These are phyloP conservation scores for Themeda triandra DNA, from an alignment of 176 grass and related monocot genomes.

Conservation along the genomic window DNA sequence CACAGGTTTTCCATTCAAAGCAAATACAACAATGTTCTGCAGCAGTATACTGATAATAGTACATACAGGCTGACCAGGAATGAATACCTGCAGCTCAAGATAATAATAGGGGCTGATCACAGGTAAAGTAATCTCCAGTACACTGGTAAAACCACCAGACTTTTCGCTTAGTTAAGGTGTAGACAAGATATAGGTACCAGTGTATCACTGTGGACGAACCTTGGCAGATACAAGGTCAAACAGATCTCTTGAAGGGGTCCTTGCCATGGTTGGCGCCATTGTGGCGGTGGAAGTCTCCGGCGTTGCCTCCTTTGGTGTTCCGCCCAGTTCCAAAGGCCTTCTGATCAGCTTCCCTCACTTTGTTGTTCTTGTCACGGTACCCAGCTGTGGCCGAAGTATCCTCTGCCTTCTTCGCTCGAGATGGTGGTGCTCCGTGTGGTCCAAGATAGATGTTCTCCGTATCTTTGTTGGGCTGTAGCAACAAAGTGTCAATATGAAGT, in stretches of 20 bases:
- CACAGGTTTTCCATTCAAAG: not conserved
- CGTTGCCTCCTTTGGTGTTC: slow-evolving; percentile 51
- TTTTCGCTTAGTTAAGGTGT: not conserved
- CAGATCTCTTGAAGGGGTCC: slow-evolving; percentile 48
- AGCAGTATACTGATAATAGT: not conserved
- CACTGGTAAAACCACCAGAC: not conserved
- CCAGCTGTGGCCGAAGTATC: slow-evolving; percentile 23
- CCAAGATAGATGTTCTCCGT: slow-evolving; percentile 82
- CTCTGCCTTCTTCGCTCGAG: slow-evolving; percentile 68
- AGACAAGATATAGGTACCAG: not conserved
- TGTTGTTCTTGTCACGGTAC: slow-evolving; percentile 57
- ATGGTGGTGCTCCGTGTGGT: slow-evolving; percentile 77
- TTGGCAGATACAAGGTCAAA: slow-evolving; percentile 34
- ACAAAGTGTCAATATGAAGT: not conserved
- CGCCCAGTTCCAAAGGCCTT: slow-evolving; percentile 43
- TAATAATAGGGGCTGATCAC: not conserved
- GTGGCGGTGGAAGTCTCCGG: slow-evolving; percentile 33
- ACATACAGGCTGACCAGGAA: slow-evolving; percentile 6
- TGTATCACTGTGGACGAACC: slow-evolving; percentile 8
- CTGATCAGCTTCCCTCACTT: slow-evolving; percentile 54
- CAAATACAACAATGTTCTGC: not conserved
- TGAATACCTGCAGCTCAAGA: not conserved
- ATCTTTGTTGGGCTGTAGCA: slow-evolving; percentile 50
- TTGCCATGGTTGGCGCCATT: slow-evolving; percentile 46
- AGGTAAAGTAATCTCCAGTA: not conserved